Evolutionary conservation across 2,329 filamentous ascomycete species (phyloP).

Genomic region (Neoscytalidium dimidiatum): DNA sequence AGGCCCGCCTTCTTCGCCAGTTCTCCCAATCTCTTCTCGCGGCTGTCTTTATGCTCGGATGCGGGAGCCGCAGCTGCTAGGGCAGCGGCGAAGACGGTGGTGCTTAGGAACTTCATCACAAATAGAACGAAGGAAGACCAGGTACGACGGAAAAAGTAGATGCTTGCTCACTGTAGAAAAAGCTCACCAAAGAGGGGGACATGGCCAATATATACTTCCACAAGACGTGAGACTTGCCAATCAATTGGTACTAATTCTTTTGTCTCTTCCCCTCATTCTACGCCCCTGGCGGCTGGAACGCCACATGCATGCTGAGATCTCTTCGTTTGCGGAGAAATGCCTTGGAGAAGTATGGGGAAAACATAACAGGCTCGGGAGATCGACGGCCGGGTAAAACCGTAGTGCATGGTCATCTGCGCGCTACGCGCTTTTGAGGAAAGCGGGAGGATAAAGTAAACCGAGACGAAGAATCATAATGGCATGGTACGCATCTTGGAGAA

Average conservation of each 20-base stretch:
- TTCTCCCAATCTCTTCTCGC: slow-evolving; percentile 45
- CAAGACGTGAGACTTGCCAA: not conserved
- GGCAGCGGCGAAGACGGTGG: slow-evolving; percentile 24
- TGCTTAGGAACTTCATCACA: slow-evolving; percentile 30
- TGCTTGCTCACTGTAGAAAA: not conserved
- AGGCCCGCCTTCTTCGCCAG: slow-evolving; percentile 59
- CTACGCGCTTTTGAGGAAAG: not conserved
- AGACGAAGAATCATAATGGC: not conserved
- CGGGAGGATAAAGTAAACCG: not conserved
- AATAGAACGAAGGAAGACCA: not conserved
- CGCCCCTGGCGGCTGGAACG: not conserved
- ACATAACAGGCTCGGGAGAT: not conserved
- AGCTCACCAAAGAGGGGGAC: not conserved
- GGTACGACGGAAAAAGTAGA: not conserved
- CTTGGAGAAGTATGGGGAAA: not conserved
- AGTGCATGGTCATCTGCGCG: not conserved
- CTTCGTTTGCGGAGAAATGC: not conserved
- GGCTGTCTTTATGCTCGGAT: slow-evolving; percentile 6
- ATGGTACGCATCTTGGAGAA: too few species aligned
- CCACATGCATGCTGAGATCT: not conserved
- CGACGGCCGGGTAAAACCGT: slow-evolving; percentile 3
- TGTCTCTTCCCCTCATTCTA: not conserved
- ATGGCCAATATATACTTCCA: not conserved
- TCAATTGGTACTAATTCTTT: not conserved
- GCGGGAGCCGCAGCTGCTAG: slow-evolving; percentile 27